A percentile compares a stretch with the other conserved stretches of the same genome.
phyloP scores from a whole-genome alignment of 768 basidiomycete species.

The Saitozyma podzolica region DNA sequence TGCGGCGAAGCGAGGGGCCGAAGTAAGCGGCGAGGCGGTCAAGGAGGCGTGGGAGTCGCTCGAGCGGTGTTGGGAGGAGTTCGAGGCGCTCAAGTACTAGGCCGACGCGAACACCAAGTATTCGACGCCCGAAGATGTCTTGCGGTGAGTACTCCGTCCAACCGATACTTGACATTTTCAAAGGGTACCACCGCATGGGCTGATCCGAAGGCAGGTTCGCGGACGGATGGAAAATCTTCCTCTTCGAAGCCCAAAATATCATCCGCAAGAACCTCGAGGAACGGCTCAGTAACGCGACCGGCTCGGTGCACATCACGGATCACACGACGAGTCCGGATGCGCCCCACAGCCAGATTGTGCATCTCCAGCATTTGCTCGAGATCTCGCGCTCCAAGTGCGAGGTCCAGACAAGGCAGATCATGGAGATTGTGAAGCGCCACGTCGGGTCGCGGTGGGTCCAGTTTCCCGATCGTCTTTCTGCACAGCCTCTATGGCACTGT shows the following conservation, averaged over 20 bases:
- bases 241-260: conserved; percentile 85
- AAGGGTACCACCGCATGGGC: too few species aligned
- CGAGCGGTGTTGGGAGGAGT: conserved; percentile 78
- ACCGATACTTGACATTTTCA: too few species aligned
- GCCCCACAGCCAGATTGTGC: conserved; percentile 36
- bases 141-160: too few species aligned
- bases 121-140: conserved; percentile 53
- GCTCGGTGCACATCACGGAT: neutral
- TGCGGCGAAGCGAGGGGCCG: conserved; percentile 64
- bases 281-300: conserved; percentile 55
- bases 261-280: conserved; percentile 80
- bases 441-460: conserved; percentile 55
- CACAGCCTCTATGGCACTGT: too few species aligned
- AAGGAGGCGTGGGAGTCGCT: conserved; percentile 81
- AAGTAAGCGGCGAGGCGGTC: conserved; percentile 67
- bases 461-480: too few species aligned
- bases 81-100: conserved; percentile 61
- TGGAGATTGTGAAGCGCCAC: conserved; percentile 57
- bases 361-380: conserved; percentile 54
- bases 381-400: conserved; percentile 58
- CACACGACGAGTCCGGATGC: neutral
- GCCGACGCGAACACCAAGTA: conserved; percentile 53
- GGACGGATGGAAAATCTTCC: conserved; percentile 70
- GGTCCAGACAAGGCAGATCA: conserved; percentile 57
- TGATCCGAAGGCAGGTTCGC: too few species aligned